Evolutionary conservation across 2,329 filamentous ascomycete genomes (phyloP).

Genomic region (Pseudogymnoascus sp.): DNA sequence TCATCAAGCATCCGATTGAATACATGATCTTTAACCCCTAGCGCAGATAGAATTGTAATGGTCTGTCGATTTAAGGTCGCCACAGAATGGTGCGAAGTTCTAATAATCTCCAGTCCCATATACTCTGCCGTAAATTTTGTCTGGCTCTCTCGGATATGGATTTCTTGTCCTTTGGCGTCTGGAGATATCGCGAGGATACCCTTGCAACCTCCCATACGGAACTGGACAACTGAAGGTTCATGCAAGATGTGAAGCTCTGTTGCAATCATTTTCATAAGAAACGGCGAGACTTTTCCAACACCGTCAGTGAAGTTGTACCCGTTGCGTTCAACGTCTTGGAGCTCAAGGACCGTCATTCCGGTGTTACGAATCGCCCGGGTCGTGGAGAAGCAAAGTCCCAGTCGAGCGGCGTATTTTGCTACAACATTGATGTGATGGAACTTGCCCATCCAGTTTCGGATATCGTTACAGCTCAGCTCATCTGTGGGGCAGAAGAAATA

Average conservation of each 20-base stretch:
- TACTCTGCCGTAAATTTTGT: constrained; percentile 71
- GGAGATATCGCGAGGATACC: constrained; percentile 75
- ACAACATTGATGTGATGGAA: constrained; percentile 73
- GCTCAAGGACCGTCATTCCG: constrained; percentile 44
- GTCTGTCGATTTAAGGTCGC: constrained; percentile 85
- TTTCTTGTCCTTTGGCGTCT: constrained; percentile 53
- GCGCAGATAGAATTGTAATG: constrained; percentile 71
- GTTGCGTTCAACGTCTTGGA: constrained; percentile 62
- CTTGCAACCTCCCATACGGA: constrained; percentile 87
- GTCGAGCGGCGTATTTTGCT: constrained; percentile 81
- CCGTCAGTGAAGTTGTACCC: constrained; percentile 79
- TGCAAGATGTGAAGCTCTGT: constrained; percentile 56
- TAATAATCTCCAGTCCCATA: constrained; percentile 75
- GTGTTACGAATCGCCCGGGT: constrained; percentile 65
- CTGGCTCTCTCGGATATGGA: constrained; percentile 77
- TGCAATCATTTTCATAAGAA: constrained; percentile 65
- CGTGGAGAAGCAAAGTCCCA: constrained; percentile 94
- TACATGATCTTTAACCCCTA: constrained; percentile 59
- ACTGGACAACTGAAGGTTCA: constrained; percentile 77
- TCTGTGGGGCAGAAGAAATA: constrained; percentile 80
- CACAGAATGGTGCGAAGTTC: constrained; percentile 64
- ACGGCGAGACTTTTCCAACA: constrained; percentile 80
- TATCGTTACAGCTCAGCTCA: constrained; percentile 60
- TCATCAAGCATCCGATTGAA: constrained; percentile 60
- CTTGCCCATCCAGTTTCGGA: constrained; percentile 78